Conservation (phyloP, 202 grass and related monocot genomes). For the Setaria italica region DNA sequence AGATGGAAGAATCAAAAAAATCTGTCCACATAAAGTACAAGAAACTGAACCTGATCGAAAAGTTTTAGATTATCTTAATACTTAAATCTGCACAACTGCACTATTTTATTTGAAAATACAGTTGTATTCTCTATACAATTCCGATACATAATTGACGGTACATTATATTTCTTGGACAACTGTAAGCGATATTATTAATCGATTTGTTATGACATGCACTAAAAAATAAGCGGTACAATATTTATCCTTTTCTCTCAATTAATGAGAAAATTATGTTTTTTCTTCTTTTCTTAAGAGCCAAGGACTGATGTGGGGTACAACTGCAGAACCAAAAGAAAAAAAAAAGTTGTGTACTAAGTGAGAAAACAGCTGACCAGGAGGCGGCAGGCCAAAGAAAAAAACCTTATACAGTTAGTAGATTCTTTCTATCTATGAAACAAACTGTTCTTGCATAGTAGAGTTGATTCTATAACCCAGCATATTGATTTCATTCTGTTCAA, state of each 20-base stretch:
- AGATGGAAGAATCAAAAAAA: conserved; percentile 32
- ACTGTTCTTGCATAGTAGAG: not conserved
- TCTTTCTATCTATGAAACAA: not conserved
- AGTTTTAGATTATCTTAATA: not conserved
- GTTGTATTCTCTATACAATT: not conserved
- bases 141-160: not conserved
- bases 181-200: not conserved
- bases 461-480: not conserved
- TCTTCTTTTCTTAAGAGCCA: not conserved
- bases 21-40: not conserved
- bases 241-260: not conserved
- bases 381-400: not conserved
- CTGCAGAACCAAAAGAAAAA: not conserved
- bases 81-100: not conserved
- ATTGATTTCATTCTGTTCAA: not conserved
- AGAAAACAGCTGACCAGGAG: not conserved
- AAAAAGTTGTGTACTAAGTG: not conserved
- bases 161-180: not conserved
- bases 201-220: not conserved
- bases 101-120: conserved; percentile 6
- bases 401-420: not conserved
- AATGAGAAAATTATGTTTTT: not conserved
- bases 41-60: not conserved
- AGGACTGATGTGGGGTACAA: not conserved
- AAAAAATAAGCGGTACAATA: not conserved